Conservation (phyloP, 176 grass and related monocot genomes). For the Puccinellia tenuiflora region DNA sequence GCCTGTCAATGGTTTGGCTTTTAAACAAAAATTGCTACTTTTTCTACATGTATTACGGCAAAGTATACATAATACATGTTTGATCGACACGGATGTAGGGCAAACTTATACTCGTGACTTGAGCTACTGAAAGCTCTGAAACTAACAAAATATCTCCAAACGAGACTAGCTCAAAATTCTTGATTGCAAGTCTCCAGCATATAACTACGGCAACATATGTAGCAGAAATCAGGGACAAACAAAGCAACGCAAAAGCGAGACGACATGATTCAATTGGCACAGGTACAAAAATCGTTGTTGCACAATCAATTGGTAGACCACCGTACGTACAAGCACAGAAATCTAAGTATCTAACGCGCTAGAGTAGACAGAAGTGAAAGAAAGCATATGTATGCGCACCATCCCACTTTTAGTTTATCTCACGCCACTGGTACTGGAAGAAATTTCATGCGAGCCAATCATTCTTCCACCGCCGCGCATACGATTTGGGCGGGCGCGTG, state of each 20-base stretch:
- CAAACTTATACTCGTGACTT: background rate
- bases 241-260: background rate
- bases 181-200: background rate
- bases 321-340: background rate
- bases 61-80: background rate
- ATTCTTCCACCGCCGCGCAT: background rate
- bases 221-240: background rate
- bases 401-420: background rate
- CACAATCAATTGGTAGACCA: background rate
- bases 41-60: background rate
- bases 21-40: too few species aligned
- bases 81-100: background rate
- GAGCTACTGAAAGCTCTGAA: background rate
- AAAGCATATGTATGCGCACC: background rate
- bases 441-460: background rate
- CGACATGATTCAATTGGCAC: background rate
- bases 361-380: background rate
- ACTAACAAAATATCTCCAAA: background rate
- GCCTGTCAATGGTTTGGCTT: background rate
- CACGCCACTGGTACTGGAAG: background rate
- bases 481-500: background rate
- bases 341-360: background rate
- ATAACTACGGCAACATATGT: background rate
- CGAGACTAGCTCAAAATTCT: background rate
- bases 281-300: background rate